Conservation (phyloP, 2,329 filamentous ascomycete genomes). For the Sphaerulina vaccinii region DNA sequence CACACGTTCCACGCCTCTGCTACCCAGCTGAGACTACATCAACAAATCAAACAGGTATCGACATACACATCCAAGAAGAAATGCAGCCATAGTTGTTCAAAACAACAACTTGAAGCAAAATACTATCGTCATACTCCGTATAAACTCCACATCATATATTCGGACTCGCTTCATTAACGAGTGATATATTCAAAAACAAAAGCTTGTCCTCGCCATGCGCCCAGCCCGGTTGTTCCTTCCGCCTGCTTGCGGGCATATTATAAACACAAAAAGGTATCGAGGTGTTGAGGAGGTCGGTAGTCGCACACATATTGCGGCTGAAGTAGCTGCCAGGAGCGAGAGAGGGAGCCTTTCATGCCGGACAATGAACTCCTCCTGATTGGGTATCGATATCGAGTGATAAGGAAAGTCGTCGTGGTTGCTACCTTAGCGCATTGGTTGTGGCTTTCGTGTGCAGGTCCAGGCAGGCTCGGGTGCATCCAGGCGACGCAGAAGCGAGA, state of each 20-base stretch:
- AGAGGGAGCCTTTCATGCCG: neutral
- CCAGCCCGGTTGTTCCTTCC: neutral
- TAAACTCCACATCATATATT: neutral
- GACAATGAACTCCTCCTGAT: conserved; percentile 12
- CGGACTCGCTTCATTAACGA: neutral
- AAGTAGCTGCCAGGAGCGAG: neutral
- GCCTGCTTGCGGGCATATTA: conserved; percentile 10
- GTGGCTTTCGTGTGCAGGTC: no score
- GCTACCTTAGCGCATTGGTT: no score
- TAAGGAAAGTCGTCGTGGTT: conserved; percentile 5
- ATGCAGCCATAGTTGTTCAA: neutral
- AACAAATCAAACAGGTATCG: no score
- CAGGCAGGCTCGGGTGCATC: neutral
- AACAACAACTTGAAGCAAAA: neutral
- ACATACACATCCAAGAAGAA: neutral
- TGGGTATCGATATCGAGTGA: conserved; percentile 18
- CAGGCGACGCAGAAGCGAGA: neutral
- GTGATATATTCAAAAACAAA: conserved; percentile 5
- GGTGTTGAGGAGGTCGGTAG: neutral
- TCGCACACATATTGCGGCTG: neutral
- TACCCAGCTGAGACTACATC: no score
- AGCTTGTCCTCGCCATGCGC: neutral
- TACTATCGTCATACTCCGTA: no score
- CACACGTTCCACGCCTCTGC: no score
- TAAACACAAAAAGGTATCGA: conserved; percentile 6